Evolutionary conservation across 345 rosid species (phyloP), one percentile per base, ranked within the genome.

Genomic region (Ricinus communis): DNA sequence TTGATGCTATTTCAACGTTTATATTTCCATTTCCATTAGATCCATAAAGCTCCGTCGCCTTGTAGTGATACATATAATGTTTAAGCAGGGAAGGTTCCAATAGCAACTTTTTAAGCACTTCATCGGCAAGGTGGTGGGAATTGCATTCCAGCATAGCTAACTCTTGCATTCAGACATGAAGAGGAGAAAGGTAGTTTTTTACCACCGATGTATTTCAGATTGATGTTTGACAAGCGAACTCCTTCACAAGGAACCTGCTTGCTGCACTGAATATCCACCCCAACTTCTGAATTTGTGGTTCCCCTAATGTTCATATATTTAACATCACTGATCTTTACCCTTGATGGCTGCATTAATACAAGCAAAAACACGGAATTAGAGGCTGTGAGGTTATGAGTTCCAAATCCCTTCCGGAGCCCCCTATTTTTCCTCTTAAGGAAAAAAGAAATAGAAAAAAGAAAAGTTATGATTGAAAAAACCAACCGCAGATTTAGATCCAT

Each of bases 251-350:
- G 91, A 36, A 28, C n/a, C 5, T 49, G 25, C 52, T 72, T 36
- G 81, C 94, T 89, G 83, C 94, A 89, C 15, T 51, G 43, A 5
- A 89, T 47, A 36, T 72, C 65, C 1, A 89, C 86, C 0, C 82
- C 90, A 0, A 69, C 77, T 38, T 76, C 65, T 1, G 88, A 72
- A 0, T 40, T 6, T 28, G 94, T 52, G 0, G 90, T 87, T 33
- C 94, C 94, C 50, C 65, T 61, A 0, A 87, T 56, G 85, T 89
- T 84, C 25, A 50, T 66, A 79, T 69, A 85, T 16, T 36, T 75
- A 45, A 83, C 76, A 11, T 85, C 73, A 27, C 74, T 82, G 38
- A 89, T 78, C 76, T 79, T 72, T 31, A 89, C 87, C 9, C 43
- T 54, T 5, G 94, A 89, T 24, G 87, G 86, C 89, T 85, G 82